phyloP scores from a whole-genome alignment of 2,329 filamentous ascomycete genomes.

The Tympanopsis confertula region DNA sequence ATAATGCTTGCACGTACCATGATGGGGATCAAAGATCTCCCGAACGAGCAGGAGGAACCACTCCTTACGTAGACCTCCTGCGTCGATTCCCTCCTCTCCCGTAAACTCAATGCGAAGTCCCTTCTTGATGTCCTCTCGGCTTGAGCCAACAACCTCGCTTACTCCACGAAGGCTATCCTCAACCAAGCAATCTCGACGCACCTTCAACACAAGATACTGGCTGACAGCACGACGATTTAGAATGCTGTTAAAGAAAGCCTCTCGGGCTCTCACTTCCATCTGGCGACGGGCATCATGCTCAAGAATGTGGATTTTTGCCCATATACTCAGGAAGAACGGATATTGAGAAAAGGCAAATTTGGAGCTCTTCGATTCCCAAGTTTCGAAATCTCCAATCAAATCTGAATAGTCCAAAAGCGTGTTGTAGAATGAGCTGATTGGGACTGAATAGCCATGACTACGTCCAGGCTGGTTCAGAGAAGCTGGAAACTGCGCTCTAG shows the following conservation, averaged over 20 bases:
- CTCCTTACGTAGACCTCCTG: conserved; percentile 79
- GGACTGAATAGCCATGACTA: conserved; percentile 54
- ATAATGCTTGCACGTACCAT: conserved; percentile 40
- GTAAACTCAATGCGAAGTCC: conserved; percentile 73
- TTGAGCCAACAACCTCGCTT: conserved; percentile 71
- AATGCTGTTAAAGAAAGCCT: conserved; percentile 85
- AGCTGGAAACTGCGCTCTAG: no score
- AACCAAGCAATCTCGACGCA: conserved; percentile 75
- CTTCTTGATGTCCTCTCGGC: conserved; percentile 81
- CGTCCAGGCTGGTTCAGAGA: conserved; percentile 24
- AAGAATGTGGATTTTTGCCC: conserved; percentile 81
- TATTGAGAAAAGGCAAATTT: conserved; percentile 88
- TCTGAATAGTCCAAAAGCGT: conserved; percentile 79
- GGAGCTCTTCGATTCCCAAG: conserved; percentile 65
- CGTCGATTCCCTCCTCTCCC: conserved; percentile 85
- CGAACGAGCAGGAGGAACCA: conserved; percentile 84
- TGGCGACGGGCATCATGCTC: conserved; percentile 80
- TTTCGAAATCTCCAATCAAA: conserved; percentile 73
- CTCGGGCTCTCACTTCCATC: conserved; percentile 78
- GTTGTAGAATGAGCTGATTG: conserved; percentile 80
- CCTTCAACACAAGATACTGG: conserved; percentile 65
- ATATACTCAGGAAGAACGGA: conserved; percentile 82
- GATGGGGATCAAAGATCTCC: conserved; percentile 82
- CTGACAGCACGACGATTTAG: conserved; percentile 63
- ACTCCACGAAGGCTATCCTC: conserved; percentile 79